phyloP scores from a whole-genome alignment of 1,139 yeast genomes.

The Spencermartinsiella ligniputridi region DNA sequence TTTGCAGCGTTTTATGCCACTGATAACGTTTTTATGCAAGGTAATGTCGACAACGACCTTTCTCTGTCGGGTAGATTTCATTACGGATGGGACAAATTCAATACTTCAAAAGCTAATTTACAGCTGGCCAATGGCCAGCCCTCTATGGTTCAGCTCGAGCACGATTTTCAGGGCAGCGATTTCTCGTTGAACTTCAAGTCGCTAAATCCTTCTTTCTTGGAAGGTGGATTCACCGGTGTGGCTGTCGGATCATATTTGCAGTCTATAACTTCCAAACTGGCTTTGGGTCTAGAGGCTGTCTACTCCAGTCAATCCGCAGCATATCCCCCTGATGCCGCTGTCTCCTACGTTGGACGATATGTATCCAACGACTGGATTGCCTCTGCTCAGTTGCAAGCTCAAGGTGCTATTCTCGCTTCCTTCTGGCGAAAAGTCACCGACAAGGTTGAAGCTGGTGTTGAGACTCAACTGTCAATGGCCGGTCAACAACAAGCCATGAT shows the following conservation, averaged over 20 bases:
- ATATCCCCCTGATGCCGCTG: slow-evolving; percentile 88
- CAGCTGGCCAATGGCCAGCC: slow-evolving; percentile 91
- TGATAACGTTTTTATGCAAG: slow-evolving; percentile 83
- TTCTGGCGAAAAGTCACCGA: slow-evolving; percentile 93
- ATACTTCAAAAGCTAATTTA: slow-evolving; percentile 78
- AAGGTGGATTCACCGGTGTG: slow-evolving; percentile 81
- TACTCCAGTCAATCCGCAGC: slow-evolving; percentile 74
- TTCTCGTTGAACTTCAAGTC: slow-evolving; percentile 85
- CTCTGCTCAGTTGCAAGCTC: slow-evolving; percentile 89
- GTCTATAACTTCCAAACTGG: slow-evolving; percentile 74
- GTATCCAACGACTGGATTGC: slow-evolving; percentile 88
- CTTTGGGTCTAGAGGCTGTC: slow-evolving; percentile 90
- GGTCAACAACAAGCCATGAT: slow-evolving; percentile 56
- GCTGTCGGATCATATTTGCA: slow-evolving; percentile 89
- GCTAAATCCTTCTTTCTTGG: slow-evolving; percentile 77
- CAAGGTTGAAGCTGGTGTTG: slow-evolving; percentile 95
- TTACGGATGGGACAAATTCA: slow-evolving; percentile 83
- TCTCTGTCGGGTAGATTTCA: slow-evolving; percentile 86
- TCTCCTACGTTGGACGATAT: slow-evolving; percentile 88
- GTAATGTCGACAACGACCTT: slow-evolving; percentile 82
- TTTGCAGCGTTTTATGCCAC: slow-evolving; percentile 87
- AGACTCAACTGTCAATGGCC: slow-evolving; percentile 78
- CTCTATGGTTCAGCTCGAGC: slow-evolving; percentile 93
- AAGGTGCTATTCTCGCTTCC: slow-evolving; percentile 83
- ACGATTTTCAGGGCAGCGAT: slow-evolving; percentile 88